Base-by-base conservation (phyloP, 176 grass and related monocot species). In the Aegilops longissima region DNA sequence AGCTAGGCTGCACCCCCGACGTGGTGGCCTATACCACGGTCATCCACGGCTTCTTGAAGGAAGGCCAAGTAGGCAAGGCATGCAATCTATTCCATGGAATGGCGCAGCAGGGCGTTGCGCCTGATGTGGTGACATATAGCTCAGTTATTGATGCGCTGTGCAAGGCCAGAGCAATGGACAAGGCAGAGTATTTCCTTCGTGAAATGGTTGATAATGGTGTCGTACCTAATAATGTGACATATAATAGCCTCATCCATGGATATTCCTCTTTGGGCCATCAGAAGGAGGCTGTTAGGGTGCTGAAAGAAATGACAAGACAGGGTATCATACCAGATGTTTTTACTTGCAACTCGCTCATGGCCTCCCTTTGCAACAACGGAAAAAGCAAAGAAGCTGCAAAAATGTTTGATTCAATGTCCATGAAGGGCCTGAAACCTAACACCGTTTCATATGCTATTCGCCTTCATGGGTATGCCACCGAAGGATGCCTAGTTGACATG, bases 271-370 rank as follows among this genome's bases (percentile, higher is more conserved):
- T 2, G 39, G 11, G 5, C 70, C 21, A 45, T 1, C 2, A 12
- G 70, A 73, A 73, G n/a, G 70, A 73, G n/a, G 70, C 39, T 0
- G 2, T 45, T 27, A 45, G 39, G 70, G 38, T 73, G 3, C 2
- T 73, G 0, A 45, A 45, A 45, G 70, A 45, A 2, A 73, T 73
- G 70, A 73, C 21, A 73, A 73, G 1, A 45, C n/a, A 0, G 70
- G 0, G n/a, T 1, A 0, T 73, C 8, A 73, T 0, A 73, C 2
- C 39, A 25, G 3, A 73, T 45, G 39, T 73, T 0, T 0, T 0
- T 69, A 69, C 31, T 21, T 36, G 9, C 66, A 69, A 4, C 30
- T 0, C 9, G 0, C 9, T 69, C 3, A 69, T 69, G 17, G 3
- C 13, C 31, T 69, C 1, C 3, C 66, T 68, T 68, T 68, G 66